These are phyloP conservation scores for Debaryomyces prosopidis DNA, from an alignment of 805 yeast genomes.

Conservation along the genomic window DNA sequence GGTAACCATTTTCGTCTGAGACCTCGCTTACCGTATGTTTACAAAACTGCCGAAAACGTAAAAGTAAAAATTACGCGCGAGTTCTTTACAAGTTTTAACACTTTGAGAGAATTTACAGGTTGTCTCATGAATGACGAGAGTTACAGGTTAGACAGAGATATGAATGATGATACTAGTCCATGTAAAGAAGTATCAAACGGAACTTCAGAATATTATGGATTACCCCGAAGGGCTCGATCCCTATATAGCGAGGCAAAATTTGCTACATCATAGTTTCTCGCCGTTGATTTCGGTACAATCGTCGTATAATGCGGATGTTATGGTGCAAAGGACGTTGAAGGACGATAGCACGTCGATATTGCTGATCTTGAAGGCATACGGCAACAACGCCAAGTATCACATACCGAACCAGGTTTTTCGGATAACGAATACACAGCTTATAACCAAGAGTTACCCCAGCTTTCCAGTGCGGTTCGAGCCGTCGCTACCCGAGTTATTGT, in stretches of 20 bases:
- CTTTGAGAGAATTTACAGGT: background rate
- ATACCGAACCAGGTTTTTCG: constrained; percentile 43
- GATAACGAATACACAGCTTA: constrained; percentile 52
- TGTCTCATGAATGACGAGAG: background rate
- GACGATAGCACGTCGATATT: constrained; percentile 40
- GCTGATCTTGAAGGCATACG: constrained; percentile 54
- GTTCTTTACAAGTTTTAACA: too few relatives aligned
- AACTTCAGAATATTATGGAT: constrained; percentile 11
- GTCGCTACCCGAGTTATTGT: constrained; percentile 37
- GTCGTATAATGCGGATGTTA: constrained; percentile 45
- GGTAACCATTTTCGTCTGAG: too few relatives aligned
- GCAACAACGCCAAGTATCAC: constrained; percentile 49
- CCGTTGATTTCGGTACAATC: constrained; percentile 54
- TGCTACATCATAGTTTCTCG: constrained; percentile 48
- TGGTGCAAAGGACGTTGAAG: constrained; percentile 42
- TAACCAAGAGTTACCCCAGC: constrained; percentile 49
- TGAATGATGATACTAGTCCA: background rate
- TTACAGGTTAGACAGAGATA: background rate
- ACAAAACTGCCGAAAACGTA: too few relatives aligned
- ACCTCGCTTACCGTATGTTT: too few relatives aligned
- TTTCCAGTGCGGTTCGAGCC: constrained; percentile 59
- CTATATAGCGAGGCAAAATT: constrained; percentile 38
- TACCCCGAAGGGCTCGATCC: constrained; percentile 40
- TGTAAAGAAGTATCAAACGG: background rate
- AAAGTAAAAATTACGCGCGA: too few relatives aligned